These are phyloP conservation scores for Trichophyton schoenleinii DNA, from an alignment of 2,329 filamentous ascomycete species.

Conservation along the genomic window DNA sequence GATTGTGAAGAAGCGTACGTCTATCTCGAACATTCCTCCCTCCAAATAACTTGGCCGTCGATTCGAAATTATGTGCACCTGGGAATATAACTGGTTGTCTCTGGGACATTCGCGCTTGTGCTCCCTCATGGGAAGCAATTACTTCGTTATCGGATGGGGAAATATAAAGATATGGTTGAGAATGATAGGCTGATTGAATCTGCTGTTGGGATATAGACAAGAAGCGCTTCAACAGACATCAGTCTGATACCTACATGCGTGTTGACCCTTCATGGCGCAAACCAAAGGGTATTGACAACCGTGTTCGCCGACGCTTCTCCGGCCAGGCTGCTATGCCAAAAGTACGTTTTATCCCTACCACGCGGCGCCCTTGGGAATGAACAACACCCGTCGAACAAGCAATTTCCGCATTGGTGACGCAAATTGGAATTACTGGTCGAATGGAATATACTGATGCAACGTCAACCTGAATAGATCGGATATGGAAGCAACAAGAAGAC, in stretches of 20 bases:
- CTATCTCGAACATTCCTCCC: slow-evolving; percentile 13
- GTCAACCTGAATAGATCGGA: slow-evolving; percentile 58
- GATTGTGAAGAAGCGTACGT: slow-evolving; percentile 99
- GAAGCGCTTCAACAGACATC: slow-evolving; percentile 92
- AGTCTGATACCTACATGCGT: slow-evolving; percentile 93
- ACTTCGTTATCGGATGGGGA: neutral
- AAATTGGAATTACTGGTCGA: neutral
- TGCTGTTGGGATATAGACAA: slow-evolving; percentile 49
- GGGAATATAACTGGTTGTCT: neutral
- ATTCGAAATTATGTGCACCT: neutral
- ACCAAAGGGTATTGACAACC: slow-evolving; percentile 99
- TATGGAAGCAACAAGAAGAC: slow-evolving; percentile 99
- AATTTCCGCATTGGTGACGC: neutral
- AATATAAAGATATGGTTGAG: neutral
- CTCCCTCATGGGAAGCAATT: neutral
- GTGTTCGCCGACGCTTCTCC: slow-evolving; percentile 93
- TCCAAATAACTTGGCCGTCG: neutral
- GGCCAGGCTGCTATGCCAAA: slow-evolving; percentile 94
- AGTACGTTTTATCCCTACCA: slow-evolving; percentile 48
- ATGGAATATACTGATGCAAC: neutral
- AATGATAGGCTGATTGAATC: slow-evolving; percentile 21
- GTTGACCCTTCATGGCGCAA: slow-evolving; percentile 90
- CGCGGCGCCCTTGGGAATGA: neutral
- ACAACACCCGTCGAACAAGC: neutral
- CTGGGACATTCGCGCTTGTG: neutral